A percentile compares a stretch with the other conserved stretches of the same genome.
These are phyloP conservation scores for Nicotiana tomentosiformis DNA, from an alignment of 257 asterid species.

Conservation along the genomic window DNA sequence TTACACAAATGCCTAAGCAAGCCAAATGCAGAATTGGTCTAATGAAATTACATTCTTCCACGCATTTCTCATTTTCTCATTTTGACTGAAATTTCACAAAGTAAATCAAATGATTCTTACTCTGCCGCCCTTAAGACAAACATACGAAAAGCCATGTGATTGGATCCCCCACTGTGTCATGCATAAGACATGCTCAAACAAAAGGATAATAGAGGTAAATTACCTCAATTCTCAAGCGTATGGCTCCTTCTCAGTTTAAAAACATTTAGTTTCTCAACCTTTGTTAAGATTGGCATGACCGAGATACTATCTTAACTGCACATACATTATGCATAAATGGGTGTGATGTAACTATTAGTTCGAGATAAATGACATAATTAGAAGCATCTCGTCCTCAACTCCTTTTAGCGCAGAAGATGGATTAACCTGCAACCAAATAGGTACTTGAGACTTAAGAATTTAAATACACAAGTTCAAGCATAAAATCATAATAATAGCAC, in stretches of 20 bases:
- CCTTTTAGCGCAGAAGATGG: slow-evolving; percentile 62
- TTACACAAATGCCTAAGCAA: no score
- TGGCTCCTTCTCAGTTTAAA: slow-evolving; percentile 43
- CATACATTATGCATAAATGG: slow-evolving; percentile 84
- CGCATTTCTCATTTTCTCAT: neutral
- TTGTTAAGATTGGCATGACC: slow-evolving; percentile 57
- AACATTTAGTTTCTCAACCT: slow-evolving; percentile 57
- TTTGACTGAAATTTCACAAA: neutral
- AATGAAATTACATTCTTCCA: no score
- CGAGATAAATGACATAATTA: slow-evolving; percentile 63
- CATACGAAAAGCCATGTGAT: neutral
- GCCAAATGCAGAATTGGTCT: no score
- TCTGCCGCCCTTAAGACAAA: neutral
- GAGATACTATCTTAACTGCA: slow-evolving; percentile 58
- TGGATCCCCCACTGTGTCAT: slow-evolving; percentile 30
- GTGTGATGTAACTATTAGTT: slow-evolving; percentile 70
- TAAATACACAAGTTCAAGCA: neutral
- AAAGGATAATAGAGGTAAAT: neutral
- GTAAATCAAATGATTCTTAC: neutral
- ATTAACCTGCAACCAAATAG: slow-evolving; percentile 44
- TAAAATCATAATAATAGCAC: neutral
- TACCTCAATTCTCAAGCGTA: neutral
- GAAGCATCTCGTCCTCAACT: slow-evolving; percentile 82
- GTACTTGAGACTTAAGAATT: no score
- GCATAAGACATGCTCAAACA: slow-evolving; percentile 9